Conservation (phyloP, 2,329 filamentous ascomycete species). For the Amesomyces nigricolor region DNA sequence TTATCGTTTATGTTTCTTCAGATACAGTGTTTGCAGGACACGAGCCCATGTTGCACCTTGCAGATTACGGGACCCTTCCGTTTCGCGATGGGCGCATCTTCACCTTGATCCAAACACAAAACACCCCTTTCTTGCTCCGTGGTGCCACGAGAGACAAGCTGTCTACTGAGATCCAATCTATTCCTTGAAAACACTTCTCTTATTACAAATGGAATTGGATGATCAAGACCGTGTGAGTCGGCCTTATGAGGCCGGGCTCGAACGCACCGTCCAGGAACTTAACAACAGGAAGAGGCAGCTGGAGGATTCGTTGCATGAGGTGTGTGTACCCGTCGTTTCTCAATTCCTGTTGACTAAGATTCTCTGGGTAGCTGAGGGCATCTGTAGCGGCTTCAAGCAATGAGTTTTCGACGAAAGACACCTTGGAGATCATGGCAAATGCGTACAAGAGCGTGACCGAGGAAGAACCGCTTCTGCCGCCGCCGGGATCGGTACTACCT, state of each 20-base stretch:
- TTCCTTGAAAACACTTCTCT: no score
- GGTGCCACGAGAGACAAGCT: background rate
- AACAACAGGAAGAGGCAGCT: constrained; percentile 51
- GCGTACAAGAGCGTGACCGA: constrained; percentile 61
- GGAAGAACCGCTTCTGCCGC: constrained; percentile 60
- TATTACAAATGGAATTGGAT: constrained; percentile 27
- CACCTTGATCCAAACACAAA: no score
- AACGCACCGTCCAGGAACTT: constrained; percentile 63
- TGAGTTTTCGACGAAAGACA: constrained; percentile 28
- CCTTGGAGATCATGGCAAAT: constrained; percentile 49
- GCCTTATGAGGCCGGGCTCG: constrained; percentile 50
- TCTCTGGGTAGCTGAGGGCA: constrained; percentile 14
- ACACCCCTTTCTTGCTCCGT: no score
- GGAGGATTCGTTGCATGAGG: constrained; percentile 26
- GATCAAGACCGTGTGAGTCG: constrained; percentile 31
- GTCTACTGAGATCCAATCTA: background rate
- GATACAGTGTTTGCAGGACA: no score
- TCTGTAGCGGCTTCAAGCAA: constrained; percentile 13
- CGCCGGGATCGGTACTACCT: constrained; percentile 61
- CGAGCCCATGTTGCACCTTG: background rate
- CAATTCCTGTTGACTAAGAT: constrained; percentile 2
- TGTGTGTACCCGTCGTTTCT: constrained; percentile 14
- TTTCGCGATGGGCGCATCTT: no score
- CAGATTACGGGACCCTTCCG: no score
- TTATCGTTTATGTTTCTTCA: no score